Base-by-base conservation (phyloP, 768 basidiomycete species). In the Naganishia antarctica region DNA sequence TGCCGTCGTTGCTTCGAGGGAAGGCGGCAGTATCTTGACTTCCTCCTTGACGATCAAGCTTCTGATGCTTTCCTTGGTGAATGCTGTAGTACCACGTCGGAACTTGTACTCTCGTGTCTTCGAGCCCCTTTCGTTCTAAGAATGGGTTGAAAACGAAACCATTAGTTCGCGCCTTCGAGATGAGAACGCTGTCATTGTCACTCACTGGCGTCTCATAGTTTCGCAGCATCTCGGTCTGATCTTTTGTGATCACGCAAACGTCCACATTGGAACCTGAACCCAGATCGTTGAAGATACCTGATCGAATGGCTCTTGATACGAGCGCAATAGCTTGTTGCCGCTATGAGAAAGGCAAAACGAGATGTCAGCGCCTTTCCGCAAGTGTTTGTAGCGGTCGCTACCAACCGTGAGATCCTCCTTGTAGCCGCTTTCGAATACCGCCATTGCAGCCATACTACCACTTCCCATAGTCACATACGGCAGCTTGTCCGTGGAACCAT, bases 401-500 rank as follows among this genome's bases (percentile, higher is more conserved):
- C 84, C 50, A 48, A 91, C 91, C 76, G 85, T 82, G 85, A 99
- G 84, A 75, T 88, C 81, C 31, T 89, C 81, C 73, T 80, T 82
- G 92, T 91, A 99, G 21, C 81, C 76, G 60, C 83, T 86, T 78
- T 99, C 96, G 69, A 99, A 98, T 13, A 98, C 88, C 11, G 93
- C 93, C 96, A 99, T 99, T 18, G 96, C 96, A 1, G 96, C 96
- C 59, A 97, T 81, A 72, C 86, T 88, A 66, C 96, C 96, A 1
- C 90, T 92, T 34, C 96, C 96, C 94, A 98, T 97, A 0, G 96
- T 97, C 40, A 99, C 94, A 72, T 93, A 99, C 0, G 96, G 96
- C 23, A 99, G 82, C 79, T 98, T 98, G 81, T 98, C 96, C 0
- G 94, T 98, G 15, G 92, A 96, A 3, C 96, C 96, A 78, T 99